phyloP scores from a whole-genome alignment of 257 asterid species.

The Solanum dulcamara region DNA sequence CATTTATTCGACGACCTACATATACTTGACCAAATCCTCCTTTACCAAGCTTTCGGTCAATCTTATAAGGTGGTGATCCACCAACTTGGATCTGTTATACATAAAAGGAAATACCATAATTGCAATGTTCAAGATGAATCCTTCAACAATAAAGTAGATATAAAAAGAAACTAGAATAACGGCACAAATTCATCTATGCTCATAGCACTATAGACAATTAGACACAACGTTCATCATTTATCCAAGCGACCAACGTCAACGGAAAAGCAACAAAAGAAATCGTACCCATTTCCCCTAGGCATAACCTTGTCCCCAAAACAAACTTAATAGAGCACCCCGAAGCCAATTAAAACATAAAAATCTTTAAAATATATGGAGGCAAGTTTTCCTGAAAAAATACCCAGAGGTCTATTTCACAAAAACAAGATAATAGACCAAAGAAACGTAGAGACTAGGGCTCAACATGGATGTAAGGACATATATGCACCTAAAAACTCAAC shows the following conservation, averaged over 20 bases:
- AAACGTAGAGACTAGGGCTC: neutral
- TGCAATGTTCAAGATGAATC: neutral
- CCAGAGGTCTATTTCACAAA: neutral
- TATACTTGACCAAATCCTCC: slow-evolving; percentile 96
- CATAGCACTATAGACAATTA: neutral
- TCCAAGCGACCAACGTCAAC: neutral
- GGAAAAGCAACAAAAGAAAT: neutral
- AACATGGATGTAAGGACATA: neutral
- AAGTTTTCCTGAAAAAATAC: neutral
- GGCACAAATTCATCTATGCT: neutral
- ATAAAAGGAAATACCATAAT: neutral
- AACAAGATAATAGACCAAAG: neutral
- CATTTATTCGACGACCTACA: slow-evolving; percentile 73
- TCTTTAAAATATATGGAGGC: neutral
- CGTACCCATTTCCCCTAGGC: neutral
- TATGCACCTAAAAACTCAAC: neutral
- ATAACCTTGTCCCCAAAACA: neutral
- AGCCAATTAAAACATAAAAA: neutral
- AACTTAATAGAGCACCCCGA: neutral
- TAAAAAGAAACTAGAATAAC: neutral
- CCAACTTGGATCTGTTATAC: slow-evolving; percentile 74
- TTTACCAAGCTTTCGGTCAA: slow-evolving; percentile 72
- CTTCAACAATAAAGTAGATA: neutral
- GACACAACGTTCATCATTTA: neutral
- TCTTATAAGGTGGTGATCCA: slow-evolving; percentile 63